Conservation (phyloP, 2,329 filamentous ascomycete genomes). For the Cercospora berteroae region DNA sequence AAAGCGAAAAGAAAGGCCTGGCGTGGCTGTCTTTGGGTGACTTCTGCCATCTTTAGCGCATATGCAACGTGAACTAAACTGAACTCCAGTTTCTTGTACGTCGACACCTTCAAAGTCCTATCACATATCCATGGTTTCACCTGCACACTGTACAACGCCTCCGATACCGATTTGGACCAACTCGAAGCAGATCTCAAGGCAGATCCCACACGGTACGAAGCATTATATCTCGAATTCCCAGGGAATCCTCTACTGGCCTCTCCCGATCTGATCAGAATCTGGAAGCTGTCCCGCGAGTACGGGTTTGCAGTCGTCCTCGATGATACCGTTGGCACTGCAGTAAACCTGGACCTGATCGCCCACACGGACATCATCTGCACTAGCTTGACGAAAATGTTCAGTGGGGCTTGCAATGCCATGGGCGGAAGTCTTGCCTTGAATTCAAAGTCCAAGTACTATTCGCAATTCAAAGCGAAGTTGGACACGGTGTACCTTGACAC, state of each 20-base stretch:
- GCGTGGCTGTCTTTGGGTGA: neutral
- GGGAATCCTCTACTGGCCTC: neutral
- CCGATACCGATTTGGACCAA: neutral
- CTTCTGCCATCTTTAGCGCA: neutral
- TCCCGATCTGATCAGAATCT: neutral
- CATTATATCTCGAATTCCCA: neutral
- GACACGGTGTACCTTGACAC: neutral
- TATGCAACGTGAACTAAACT: neutral
- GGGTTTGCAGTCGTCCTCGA: neutral
- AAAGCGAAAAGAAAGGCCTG: neutral
- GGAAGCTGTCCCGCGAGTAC: neutral
- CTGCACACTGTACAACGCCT: neutral
- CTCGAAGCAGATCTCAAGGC: neutral
- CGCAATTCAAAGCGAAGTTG: neutral
- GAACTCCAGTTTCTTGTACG: neutral
- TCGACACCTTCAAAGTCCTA: neutral
- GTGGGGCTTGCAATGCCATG: neutral
- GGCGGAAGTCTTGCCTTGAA: neutral
- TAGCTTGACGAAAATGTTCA: neutral
- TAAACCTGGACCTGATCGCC: neutral
- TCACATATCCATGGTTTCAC: neutral
- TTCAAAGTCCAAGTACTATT: neutral
- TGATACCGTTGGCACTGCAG: neutral
- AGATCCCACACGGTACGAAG: neutral
- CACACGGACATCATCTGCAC: neutral